Evolutionary conservation across 495 filamentous ascomycete genomes (phyloP).

Genomic region (Achaetomiella virescens): DNA sequence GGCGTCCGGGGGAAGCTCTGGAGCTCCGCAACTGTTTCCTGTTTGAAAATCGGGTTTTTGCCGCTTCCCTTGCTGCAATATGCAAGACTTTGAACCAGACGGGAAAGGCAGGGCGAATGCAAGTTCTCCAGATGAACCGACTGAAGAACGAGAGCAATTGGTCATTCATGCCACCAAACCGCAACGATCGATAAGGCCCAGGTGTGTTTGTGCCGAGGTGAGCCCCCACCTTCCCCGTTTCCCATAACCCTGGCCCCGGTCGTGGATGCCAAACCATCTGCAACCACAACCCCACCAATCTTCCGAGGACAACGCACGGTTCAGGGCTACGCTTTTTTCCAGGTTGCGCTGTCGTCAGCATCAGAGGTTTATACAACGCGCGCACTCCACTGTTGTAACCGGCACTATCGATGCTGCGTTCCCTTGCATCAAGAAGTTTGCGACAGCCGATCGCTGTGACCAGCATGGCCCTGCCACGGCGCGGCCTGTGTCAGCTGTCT

Average conservation of each 20-base stretch:
- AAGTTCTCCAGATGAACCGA: background rate
- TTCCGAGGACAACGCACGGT: background rate
- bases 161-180: too few species aligned
- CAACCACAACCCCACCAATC: background rate
- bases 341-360: constrained; percentile 26
- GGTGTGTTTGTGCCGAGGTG: too few species aligned
- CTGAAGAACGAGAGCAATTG: background rate
- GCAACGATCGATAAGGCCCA: too few species aligned
- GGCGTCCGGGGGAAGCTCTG: background rate
- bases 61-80: too few species aligned
- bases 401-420: background rate
- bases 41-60: background rate
- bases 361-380: constrained; percentile 13
- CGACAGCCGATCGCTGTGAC: background rate
- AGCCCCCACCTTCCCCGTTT: background rate
- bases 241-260: background rate
- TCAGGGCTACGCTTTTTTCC: constrained; percentile 18
- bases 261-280: background rate
- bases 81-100: background rate
- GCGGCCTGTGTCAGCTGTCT: background rate
- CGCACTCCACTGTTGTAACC: background rate
- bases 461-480: background rate
- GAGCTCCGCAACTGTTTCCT: constrained; percentile 14
- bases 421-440: background rate
- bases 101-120: too few species aligned